Evolutionary conservation across 2,329 filamentous ascomycete genomes (phyloP), one percentile per base, ranked within the genome.

Genomic region (Fusarium falciforme): DNA sequence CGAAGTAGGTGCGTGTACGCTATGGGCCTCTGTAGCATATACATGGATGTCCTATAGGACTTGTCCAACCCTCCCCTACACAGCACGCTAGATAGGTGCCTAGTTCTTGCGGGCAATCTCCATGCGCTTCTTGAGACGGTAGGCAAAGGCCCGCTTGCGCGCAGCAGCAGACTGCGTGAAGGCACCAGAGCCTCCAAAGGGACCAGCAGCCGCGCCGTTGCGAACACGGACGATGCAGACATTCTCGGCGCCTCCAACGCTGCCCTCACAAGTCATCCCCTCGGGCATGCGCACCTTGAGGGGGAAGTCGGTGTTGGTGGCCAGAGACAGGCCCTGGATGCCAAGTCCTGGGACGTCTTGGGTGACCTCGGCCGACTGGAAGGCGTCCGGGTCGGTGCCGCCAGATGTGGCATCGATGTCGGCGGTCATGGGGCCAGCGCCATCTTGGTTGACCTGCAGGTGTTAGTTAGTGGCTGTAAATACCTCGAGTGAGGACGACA

Each of bases 391-490:
- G 76, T 92, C 89, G 6, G 87, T 89, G 63, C 91, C 91, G 36
- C 89, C 90, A 2, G 90, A 92, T 29, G 90, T 91, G 47, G 85
- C 82, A 77, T 93, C 91, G 58, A 93, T 84, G 49, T 85, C 84
- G 10, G 91, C 91, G 33, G 84, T 87, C 57, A 93, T 83, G 2
- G 90, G 90, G 2, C 91, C 91, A 0, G 91, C 91, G 25, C 91
- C 91, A 76, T 93, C 91, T 81, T 93, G 91, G 87, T 93, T 93
- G 84, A 93, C 89, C 84, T 93, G 29, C 36, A 42, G 61, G n/a
- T 33, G 40, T 74, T 33, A 71, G 40, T 74, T 33, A 71, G 63
- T 16, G 20, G 25, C 16, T 11, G 27, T 16, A n/a, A n/a, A 3
- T 22, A 54, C 42, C 58, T 72, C 61, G 36, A 72, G 67, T 65